Conservation (phyloP, 2,329 filamentous ascomycete species). For the Fusarium euwallaceae region DNA sequence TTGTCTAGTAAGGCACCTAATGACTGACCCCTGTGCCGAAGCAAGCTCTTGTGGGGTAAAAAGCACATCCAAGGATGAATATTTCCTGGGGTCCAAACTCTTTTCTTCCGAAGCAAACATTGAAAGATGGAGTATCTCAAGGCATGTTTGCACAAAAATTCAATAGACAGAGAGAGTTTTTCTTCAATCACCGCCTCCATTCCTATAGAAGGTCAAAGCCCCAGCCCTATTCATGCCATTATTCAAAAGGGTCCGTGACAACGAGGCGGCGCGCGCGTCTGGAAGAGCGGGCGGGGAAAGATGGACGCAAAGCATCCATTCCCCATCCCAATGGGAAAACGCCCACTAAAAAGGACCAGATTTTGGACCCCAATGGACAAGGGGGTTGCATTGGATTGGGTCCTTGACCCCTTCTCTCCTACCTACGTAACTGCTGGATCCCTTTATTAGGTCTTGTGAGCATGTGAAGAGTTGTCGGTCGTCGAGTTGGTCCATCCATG, state of each 20-base stretch:
- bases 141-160: not conserved
- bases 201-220: not conserved
- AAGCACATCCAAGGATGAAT: constrained; percentile 3
- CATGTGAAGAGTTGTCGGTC: constrained; percentile 35
- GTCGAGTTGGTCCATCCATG: not conserved
- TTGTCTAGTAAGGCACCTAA: not conserved
- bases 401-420: constrained; percentile 10
- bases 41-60: constrained; percentile 5
- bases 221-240: not conserved
- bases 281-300: constrained; percentile 23
- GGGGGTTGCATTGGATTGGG: constrained; percentile 22
- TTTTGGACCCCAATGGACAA: constrained; percentile 16
- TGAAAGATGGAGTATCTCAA: not conserved
- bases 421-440: constrained; percentile 38
- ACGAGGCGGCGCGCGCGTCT: not conserved
- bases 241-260: not conserved
- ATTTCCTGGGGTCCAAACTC: constrained; percentile 1
- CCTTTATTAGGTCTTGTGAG: constrained; percentile 39
- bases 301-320: not conserved
- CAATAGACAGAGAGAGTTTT: not conserved
- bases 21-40: constrained; percentile 1
- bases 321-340: not conserved
- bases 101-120: not conserved
- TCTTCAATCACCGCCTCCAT: not conserved
- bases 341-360: constrained; percentile 6